These are phyloP conservation scores for Saksenaea oblongispora DNA, from an alignment of 371 early-diverging fungal species.

Conservation along the genomic window DNA sequence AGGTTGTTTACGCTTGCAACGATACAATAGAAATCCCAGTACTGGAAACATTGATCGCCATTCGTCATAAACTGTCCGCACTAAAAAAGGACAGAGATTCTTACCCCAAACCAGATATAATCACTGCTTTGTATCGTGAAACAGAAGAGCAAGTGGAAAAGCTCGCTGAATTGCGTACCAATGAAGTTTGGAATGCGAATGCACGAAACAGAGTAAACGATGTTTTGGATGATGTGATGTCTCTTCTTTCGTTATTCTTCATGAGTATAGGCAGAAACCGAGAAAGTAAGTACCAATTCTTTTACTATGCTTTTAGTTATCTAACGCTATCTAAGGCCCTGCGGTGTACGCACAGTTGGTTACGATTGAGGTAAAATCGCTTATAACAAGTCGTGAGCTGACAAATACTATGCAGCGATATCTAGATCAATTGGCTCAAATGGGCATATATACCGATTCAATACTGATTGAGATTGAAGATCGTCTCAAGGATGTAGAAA, in stretches of 20 bases:
- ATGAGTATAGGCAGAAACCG: slow-evolving; percentile 78
- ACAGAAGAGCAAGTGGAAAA: slow-evolving; percentile 57
- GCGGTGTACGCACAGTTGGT: slow-evolving; percentile 80
- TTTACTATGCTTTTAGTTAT: neutral
- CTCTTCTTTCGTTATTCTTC: slow-evolving; percentile 76
- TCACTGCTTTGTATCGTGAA: slow-evolving; percentile 64
- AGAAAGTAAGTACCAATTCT: slow-evolving; percentile 46
- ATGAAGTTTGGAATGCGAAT: slow-evolving; percentile 36
- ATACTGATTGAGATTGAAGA: slow-evolving; percentile 64
- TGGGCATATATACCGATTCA: slow-evolving; percentile 68
- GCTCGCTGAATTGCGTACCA: slow-evolving; percentile 51
- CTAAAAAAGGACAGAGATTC: slow-evolving; percentile 73
- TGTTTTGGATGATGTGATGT: slow-evolving; percentile 80
- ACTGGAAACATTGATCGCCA: slow-evolving; percentile 65
- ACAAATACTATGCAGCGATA: slow-evolving; percentile 56
- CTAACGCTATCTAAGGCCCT: slow-evolving; percentile 39
- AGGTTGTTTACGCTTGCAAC: neutral
- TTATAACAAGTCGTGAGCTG: neutral
- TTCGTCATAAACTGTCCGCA: slow-evolving; percentile 71
- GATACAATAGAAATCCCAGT: slow-evolving; percentile 57
- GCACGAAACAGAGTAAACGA: slow-evolving; percentile 68
- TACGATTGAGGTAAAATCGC: slow-evolving; percentile 67
- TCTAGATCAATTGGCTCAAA: slow-evolving; percentile 66
- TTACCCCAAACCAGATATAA: slow-evolving; percentile 59
- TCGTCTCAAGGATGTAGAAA: slow-evolving; percentile 61